Evolutionary conservation across 108 stramenopile species (phyloP).

Genomic region (Ochromonas danica): DNA sequence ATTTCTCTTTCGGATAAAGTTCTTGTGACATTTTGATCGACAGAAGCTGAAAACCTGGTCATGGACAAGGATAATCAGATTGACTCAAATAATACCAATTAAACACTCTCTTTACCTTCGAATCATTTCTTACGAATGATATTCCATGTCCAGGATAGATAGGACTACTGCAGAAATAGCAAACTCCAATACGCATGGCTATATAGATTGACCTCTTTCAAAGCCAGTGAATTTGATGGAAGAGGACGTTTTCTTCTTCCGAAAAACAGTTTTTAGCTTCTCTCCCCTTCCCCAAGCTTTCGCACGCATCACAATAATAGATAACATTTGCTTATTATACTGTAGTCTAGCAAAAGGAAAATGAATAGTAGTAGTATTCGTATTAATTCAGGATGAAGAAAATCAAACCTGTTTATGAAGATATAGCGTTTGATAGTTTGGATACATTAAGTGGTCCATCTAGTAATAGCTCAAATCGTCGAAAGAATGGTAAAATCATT

Average conservation of each 20-base stretch:
- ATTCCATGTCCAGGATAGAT: slow-evolving; percentile 98
- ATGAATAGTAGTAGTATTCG: no score
- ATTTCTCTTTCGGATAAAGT: slow-evolving; percentile 98
- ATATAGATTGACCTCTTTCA: not conserved
- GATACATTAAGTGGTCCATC: no score
- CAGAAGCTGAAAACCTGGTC: slow-evolving; percentile 86
- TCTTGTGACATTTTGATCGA: slow-evolving; percentile 97
- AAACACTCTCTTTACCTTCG: slow-evolving; percentile 68
- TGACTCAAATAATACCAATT: not conserved
- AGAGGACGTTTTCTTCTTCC: no score
- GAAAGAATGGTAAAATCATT: no score
- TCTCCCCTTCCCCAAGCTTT: not conserved
- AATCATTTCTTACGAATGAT: slow-evolving; percentile 96
- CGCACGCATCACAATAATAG: not conserved
- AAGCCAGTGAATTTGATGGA: not conserved
- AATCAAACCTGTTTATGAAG: no score
- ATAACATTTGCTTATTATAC: no score
- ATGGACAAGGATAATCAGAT: not conserved
- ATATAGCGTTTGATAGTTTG: no score
- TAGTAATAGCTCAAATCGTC: no score
- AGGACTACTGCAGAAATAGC: slow-evolving; percentile 95
- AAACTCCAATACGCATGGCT: slow-evolving; percentile 93
- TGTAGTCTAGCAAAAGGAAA: no score
- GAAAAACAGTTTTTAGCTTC: not conserved
- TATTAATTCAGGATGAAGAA: no score